phyloP scores from a whole-genome alignment of 164 flowering plant genomes.

The Annona cherimola region DNA sequence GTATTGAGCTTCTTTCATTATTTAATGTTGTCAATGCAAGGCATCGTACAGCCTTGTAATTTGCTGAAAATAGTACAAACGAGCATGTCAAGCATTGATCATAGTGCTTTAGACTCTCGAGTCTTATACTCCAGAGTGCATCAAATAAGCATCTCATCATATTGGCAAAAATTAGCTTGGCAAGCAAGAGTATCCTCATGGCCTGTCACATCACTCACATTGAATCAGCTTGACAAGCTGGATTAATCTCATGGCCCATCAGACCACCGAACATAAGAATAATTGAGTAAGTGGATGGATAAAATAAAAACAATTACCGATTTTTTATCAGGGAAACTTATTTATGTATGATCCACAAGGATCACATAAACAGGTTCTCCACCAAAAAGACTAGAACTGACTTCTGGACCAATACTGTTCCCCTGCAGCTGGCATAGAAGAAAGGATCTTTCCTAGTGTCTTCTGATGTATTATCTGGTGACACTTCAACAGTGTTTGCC shows the following conservation, averaged over 20 bases:
- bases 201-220: not conserved
- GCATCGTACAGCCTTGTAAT: constrained; percentile 86
- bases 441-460: no score
- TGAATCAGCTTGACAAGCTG: not conserved
- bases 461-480: no score
- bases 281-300: no score
- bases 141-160: not conserved
- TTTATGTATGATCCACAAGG: no score
- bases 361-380: no score
- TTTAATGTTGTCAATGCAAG: constrained; percentile 74
- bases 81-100: not conserved
- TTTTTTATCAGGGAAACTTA: no score
- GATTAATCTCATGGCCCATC: not conserved
- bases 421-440: no score
- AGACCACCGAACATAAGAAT: not conserved
- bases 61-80: constrained; percentile 41
- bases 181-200: not conserved
- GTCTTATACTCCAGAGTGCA: not conserved
- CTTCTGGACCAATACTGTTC: no score
- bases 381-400: no score
- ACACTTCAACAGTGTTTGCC: no score
- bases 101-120: not conserved
- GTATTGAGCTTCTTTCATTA: constrained; percentile 69
- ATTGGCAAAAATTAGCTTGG: no score
- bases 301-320: no score